Percentiles rank a stretch among this genome's conserved stretches.
phyloP scores from a whole-genome alignment of 2,329 filamentous ascomycete genomes.

The Akanthomyces lecanii region DNA sequence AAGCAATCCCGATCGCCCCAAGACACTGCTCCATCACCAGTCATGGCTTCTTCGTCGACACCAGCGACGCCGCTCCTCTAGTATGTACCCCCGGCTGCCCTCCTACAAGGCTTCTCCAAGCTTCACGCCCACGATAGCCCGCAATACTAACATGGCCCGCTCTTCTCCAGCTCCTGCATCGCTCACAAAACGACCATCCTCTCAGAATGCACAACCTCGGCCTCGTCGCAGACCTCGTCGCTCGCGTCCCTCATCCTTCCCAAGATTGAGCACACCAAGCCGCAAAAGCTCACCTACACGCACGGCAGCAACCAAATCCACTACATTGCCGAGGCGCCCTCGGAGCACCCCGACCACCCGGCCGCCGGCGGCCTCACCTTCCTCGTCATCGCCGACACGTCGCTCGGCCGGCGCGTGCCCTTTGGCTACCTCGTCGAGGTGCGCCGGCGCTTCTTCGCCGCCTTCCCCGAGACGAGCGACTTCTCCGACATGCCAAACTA shows the following conservation, averaged over 20 bases:
- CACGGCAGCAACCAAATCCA: constrained; percentile 91
- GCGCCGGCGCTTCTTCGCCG: constrained; percentile 76
- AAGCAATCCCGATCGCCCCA: background rate
- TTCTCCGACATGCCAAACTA: constrained; percentile 80
- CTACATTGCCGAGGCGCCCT: constrained; percentile 83
- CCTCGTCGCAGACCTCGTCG: constrained; percentile 75
- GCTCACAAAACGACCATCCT: constrained; percentile 92
- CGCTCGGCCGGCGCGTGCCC: constrained; percentile 79
- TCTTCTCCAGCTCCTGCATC: constrained; percentile 71
- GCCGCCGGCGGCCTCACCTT: constrained; percentile 83
- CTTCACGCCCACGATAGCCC: background rate
- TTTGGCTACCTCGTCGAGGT: constrained; percentile 91
- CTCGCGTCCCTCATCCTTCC: constrained; percentile 92
- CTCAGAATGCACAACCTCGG: constrained; percentile 83
- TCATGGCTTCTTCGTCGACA: constrained; percentile 69
- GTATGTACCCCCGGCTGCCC: constrained; percentile 43
- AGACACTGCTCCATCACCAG: constrained; percentile 18
- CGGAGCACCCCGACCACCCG: constrained; percentile 52
- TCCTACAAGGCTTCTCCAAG: background rate
- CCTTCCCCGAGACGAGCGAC: constrained; percentile 64
- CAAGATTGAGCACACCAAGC: constrained; percentile 76
- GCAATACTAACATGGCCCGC: background rate
- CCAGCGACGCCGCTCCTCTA: constrained; percentile 67
- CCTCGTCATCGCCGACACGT: constrained; percentile 78
- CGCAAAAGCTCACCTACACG: constrained; percentile 91